Conservation (phyloP, 345 rosid genomes). For the Gossypium anomalum region DNA sequence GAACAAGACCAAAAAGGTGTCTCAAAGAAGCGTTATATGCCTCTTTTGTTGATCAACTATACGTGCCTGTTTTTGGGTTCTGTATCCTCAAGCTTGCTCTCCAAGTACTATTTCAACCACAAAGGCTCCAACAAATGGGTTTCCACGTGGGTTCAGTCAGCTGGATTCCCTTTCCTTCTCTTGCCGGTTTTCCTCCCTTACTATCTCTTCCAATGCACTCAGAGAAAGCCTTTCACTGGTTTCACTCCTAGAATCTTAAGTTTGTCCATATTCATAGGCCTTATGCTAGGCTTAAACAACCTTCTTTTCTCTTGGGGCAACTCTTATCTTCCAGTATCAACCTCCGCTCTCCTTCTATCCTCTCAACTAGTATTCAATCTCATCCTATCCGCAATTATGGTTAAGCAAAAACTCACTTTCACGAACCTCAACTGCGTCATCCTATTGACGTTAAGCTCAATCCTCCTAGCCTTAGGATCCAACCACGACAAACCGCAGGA, state of each 20-base stretch:
- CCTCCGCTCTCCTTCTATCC: conserved; percentile 79
- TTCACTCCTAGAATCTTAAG: conserved; percentile 46
- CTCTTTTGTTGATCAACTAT: conserved; percentile 45
- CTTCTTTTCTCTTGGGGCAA: conserved; percentile 86
- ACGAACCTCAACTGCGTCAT: conserved; percentile 73
- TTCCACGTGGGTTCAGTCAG: conserved; percentile 86
- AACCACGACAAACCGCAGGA: conserved; percentile 47
- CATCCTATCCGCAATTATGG: conserved; percentile 70
- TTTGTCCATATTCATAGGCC: conserved; percentile 48
- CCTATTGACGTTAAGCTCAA: conserved; percentile 68
- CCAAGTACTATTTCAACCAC: conserved; percentile 76
- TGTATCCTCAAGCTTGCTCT: conserved; percentile 57
- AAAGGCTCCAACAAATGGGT: conserved; percentile 85
- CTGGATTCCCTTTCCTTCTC: conserved; percentile 83
- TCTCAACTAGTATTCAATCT: conserved; percentile 81
- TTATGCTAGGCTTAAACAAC: conserved; percentile 78
- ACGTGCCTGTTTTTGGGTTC: conserved; percentile 60
- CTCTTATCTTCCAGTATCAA: conserved; percentile 84
- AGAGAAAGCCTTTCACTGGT: conserved; percentile 48
- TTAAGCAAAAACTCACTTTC: conserved; percentile 68
- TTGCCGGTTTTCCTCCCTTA: conserved; percentile 50
- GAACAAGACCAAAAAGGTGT: not conserved
- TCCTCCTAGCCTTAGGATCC: conserved; percentile 59
- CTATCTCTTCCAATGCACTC: conserved; percentile 38
- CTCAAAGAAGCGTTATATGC: conserved; percentile 27